Evolutionary conservation across 176 grass and related monocot genomes (phyloP).

Genomic region (Oropetium thomaeum): DNA sequence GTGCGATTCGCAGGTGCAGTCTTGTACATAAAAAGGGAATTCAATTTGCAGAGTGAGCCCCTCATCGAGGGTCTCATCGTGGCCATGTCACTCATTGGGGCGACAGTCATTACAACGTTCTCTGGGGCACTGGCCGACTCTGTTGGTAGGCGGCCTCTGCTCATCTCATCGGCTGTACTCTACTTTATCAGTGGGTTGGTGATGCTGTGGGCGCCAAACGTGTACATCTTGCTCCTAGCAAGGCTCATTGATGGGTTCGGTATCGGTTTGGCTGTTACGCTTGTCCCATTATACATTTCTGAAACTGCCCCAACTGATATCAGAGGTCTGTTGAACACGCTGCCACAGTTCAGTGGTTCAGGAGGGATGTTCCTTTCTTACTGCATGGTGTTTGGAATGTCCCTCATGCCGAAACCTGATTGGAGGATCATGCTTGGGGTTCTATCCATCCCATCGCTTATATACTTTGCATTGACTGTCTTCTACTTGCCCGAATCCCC

Average conservation of each 20-base stretch:
- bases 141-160: constrained; percentile 73
- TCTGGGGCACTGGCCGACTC: constrained; percentile 70
- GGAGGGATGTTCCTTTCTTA: constrained; percentile 98
- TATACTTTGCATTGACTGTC: constrained; percentile 81
- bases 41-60: constrained; percentile 69
- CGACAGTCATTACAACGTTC: constrained; percentile 73
- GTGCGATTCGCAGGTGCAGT: constrained; percentile 60
- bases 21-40: constrained; percentile 92
- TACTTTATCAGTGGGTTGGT: constrained; percentile 78
- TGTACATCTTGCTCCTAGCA: constrained; percentile 75
- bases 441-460: constrained; percentile 76
- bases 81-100: constrained; percentile 89
- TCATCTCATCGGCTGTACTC: constrained; percentile 73
- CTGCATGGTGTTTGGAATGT: constrained; percentile 96
- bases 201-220: constrained; percentile 91
- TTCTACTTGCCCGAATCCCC: constrained; percentile 98
- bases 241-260: constrained; percentile 93
- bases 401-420: constrained; percentile 61
- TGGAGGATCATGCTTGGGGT: constrained; percentile 98
- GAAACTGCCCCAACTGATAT: constrained; percentile 96
- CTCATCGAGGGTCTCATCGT: constrained; percentile 91
- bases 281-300: constrained; percentile 91
- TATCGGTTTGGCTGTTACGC: constrained; percentile 80
- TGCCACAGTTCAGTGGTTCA: constrained; percentile 89
- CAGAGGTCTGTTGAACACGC: constrained; percentile 77